Percentiles rank a stretch among this genome's conserved stretches.
phyloP scores from a whole-genome alignment of 2,329 filamentous ascomycete genomes.

The Ophiostoma ulmi region DNA sequence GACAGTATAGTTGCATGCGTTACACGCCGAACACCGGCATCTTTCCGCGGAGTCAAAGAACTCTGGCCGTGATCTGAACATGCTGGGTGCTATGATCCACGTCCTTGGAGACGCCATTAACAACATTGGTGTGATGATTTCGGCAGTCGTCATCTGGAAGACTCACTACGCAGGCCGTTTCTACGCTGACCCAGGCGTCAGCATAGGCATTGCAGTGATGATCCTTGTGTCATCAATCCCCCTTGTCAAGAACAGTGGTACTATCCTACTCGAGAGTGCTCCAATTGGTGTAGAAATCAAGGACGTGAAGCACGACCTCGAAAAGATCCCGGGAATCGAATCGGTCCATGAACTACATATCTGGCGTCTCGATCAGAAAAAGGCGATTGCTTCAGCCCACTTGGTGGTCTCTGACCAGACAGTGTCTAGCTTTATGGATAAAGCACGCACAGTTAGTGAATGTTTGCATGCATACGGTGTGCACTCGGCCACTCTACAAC shows the following conservation, averaged over 20 bases:
- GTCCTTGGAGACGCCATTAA: constrained; percentile 69
- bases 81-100: constrained; percentile 66
- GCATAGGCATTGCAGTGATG: constrained; percentile 67
- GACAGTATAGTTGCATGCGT: constrained; percentile 26
- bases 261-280: constrained; percentile 63
- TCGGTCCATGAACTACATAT: constrained; percentile 69
- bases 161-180: constrained; percentile 52
- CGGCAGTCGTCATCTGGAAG: constrained; percentile 65
- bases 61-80: constrained; percentile 57
- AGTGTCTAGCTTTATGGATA: constrained; percentile 54
- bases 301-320: constrained; percentile 64
- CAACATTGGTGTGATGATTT: constrained; percentile 69
- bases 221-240: constrained; percentile 61
- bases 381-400: constrained; percentile 64
- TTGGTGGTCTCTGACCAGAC: constrained; percentile 56
- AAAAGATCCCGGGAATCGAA: constrained; percentile 61
- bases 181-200: constrained; percentile 67
- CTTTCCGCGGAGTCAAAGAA: constrained; percentile 32
- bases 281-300: constrained; percentile 55
- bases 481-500: constrained; percentile 66
- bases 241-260: constrained; percentile 56
- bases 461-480: constrained; percentile 70
- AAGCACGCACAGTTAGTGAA: constrained; percentile 58
- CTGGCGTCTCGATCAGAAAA: constrained; percentile 67
- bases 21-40: constrained; percentile 50